Base-by-base conservation (phyloP, 345 rosid species). In the Ceriops zippeliana region DNA sequence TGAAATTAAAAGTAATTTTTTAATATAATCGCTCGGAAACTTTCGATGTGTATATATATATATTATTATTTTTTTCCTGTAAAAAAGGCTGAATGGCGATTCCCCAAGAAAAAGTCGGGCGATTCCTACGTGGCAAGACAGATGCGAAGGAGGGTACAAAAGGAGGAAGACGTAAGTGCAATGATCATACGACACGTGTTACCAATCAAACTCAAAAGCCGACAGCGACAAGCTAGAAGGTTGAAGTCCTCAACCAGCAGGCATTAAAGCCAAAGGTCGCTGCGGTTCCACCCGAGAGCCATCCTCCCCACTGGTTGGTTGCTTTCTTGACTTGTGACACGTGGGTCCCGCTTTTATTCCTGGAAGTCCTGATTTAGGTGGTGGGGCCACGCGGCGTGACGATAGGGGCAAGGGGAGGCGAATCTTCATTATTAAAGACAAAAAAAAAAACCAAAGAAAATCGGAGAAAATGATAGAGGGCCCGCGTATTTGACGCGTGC, bases 241-340 rank as follows among this genome's bases (percentile, higher is more conserved):
- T 78, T 9, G 52, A 1, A 66, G 70, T 67, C 64, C 10, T 30
- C 21, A 53, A 22, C 46, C 8, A 62, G 27, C 47, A 38, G 67
- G 74, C 75, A 66, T 66, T 69, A 83, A 76, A 71, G 71, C 69
- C 68, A 76, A 79, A 79, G 56, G 68, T 74, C 70, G 75, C 77
- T 27, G 75, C 58, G 27, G 64, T 74, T 74, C 69, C 73, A 69
- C 70, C 37, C 7, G 38, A 62, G 76, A 76, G 61, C 75, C 69
- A 53, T 42, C 54, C 87, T 79, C 82, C 73, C 47, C 74, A 70
- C 72, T 31, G 5, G 79, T 84, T 84, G 85, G 85, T 28, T 70
- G 8, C 82, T 73, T 84, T 79, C 82, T 79, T 81, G 85, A 83
- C 87, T 62, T 42, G 61, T 31, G 62, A 70, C 82, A 75, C 85